Evolutionary conservation across 768 basidiomycete species (phyloP).

Genomic region (Mycena sanguinolenta): DNA sequence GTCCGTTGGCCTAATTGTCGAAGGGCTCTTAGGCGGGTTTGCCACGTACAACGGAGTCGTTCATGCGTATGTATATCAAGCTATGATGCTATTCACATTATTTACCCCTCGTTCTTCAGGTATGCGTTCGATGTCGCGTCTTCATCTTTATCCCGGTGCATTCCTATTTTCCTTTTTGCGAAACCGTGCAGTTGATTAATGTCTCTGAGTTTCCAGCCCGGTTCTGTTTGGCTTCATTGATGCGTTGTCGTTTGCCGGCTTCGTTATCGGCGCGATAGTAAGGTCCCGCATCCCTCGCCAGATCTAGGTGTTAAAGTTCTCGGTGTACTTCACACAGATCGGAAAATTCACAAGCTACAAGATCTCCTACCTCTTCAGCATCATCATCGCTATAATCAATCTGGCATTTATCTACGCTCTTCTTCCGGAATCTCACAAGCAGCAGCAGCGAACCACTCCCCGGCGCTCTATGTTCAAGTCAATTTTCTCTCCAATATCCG

Average conservation of each 20-base stretch:
- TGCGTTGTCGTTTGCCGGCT: slow-evolving; percentile 8
- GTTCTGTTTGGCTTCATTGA: slow-evolving; percentile 16
- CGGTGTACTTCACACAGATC: slow-evolving; percentile 9
- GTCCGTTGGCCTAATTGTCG: slow-evolving; percentile 29
- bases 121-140: slow-evolving; percentile 15
- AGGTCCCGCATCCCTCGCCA: neutral
- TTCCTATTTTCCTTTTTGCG: neutral
- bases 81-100: too few relatives aligned
- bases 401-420: slow-evolving; percentile 18
- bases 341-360: neutral
- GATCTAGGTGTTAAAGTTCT: too few relatives aligned
- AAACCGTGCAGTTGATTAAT: neutral
- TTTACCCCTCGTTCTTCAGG: neutral
- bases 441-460: neutral
- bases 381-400: slow-evolving; percentile 10
- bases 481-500: slow-evolving; percentile 15
- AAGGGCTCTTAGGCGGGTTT: slow-evolving; percentile 29
- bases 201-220: neutral
- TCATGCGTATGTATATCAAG: slow-evolving; percentile 22
- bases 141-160: slow-evolving; percentile 10
- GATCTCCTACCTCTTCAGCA: slow-evolving; percentile 7
- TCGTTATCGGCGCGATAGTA: slow-evolving; percentile 13
- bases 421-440: slow-evolving; percentile 22
- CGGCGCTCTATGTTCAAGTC: slow-evolving; percentile 15
- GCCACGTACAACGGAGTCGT: slow-evolving; percentile 21